Evolutionary conservation across 2,329 filamentous ascomycete genomes (phyloP), one percentile per base, ranked within the genome.

Genomic region (Sporothrix mexicana): DNA sequence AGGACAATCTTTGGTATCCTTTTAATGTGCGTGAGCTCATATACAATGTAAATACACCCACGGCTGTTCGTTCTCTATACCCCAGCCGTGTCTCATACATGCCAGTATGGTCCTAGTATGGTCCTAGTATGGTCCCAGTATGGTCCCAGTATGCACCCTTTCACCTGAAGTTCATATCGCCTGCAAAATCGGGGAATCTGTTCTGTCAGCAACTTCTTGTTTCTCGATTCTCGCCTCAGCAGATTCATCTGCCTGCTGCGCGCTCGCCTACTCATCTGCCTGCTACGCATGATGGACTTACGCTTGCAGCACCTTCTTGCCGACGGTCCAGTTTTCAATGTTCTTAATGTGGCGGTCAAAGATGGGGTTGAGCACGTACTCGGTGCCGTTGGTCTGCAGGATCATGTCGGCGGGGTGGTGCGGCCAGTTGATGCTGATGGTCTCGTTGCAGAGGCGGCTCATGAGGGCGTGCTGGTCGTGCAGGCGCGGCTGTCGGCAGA

Each of bases 391-490:
- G 8, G 45, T 62, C 41, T 62, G 55, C 20, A 61, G 23, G 2
- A 70, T 62, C 57, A 70, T 70, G 57, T 70, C 69, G 41, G 69
- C 30, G 8, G 43, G 55, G 36, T 49, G 23, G 57, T 66, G 67
- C 15, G 69, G 72, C 69, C 69, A 72, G 69, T 71, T 72, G 49
- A 73, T 55, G 30, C 43, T 55, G 8, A 73, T 55, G 25, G 72
- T 70, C 53, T 51, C 47, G 66, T 53, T 69, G 57, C 49, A 64
- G 30, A 64, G 23, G 3, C 49, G 17, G 55, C 55, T 68, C 43
- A 73, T 53, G 10, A 41, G 36, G 3, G 47, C 45, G 43, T 61
- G 45, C 43, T 69, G 41, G 53, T 6, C 5, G n/a, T 49, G 47
- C 13, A 55, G 47, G 2, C 20, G 55, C 2, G 69, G 23, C 17